phyloP scores from a whole-genome alignment of 352 stramenopile species.

The Pythium monospermum region DNA sequence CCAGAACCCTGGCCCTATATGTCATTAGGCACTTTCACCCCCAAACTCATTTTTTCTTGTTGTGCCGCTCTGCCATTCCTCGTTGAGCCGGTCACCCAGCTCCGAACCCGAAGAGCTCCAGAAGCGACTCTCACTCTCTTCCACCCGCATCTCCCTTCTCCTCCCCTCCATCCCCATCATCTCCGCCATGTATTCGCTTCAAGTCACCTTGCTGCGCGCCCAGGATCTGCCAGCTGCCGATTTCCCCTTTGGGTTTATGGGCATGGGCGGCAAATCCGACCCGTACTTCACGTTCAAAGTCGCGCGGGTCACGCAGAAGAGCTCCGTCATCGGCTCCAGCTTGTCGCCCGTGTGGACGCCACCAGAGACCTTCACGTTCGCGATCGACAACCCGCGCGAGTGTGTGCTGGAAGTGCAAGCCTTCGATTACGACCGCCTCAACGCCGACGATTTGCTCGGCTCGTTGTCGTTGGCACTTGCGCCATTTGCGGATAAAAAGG shows the following conservation, averaged over 20 bases:
- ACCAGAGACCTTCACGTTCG: constrained; percentile 61
- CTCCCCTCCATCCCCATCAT: no score
- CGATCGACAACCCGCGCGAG: constrained; percentile 45
- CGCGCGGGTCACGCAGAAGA: constrained; percentile 59
- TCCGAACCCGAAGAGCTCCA: no score
- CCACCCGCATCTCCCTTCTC: no score
- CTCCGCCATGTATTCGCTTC: constrained; percentile 42
- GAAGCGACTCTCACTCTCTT: no score
- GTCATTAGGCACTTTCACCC: no score
- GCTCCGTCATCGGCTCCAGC: constrained; percentile 46
- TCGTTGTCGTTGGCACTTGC: constrained; percentile 48
- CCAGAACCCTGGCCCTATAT: no score
- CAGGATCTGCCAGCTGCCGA: constrained; percentile 66
- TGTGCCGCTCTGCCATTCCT: no score
- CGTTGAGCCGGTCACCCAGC: no score
- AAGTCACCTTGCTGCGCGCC: constrained; percentile 68
- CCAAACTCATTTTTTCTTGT: no score
- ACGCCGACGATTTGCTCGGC: constrained; percentile 75
- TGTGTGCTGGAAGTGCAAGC: constrained; percentile 59
- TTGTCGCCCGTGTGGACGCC: constrained; percentile 70
- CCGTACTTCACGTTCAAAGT: constrained; percentile 78
- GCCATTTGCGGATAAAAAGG: constrained; percentile 35
- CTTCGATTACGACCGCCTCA: constrained; percentile 72
- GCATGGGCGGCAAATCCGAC: constrained; percentile 74
- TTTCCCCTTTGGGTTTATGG: constrained; percentile 31